A percentile compares a stretch with the other conserved stretches of the same genome.
Evolutionary conservation across 371 early-diverging fungal genomes (phyloP).

Genomic region (Mortierella sp.): DNA sequence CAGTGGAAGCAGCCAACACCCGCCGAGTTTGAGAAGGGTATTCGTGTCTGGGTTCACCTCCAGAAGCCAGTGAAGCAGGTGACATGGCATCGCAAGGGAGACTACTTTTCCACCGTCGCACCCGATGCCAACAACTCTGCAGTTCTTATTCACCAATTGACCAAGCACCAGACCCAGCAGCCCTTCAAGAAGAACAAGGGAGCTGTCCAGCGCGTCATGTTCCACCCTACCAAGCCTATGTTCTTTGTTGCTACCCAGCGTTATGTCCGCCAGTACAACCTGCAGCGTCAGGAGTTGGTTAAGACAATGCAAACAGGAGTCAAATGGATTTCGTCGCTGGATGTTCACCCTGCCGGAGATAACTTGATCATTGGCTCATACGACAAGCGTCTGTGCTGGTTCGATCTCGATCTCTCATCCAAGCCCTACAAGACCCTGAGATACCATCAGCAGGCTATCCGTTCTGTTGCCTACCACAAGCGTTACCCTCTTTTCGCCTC

Average conservation of each 20-base stretch:
- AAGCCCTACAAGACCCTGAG: constrained; percentile 94
- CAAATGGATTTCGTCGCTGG: constrained; percentile 96
- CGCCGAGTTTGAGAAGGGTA: constrained; percentile 66
- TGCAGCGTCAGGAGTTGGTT: constrained; percentile 87
- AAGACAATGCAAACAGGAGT: constrained; percentile 88
- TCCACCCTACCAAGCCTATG: constrained; percentile 95
- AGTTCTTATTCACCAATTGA: constrained; percentile 93
- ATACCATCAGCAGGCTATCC: constrained; percentile 92
- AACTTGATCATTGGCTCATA: constrained; percentile 96
- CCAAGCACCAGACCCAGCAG: constrained; percentile 88
- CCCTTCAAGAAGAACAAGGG: constrained; percentile 93
- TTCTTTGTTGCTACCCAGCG: constrained; percentile 97
- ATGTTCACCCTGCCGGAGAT: constrained; percentile 94
- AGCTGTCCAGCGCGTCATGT: constrained; percentile 88
- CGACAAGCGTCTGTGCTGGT: constrained; percentile 96
- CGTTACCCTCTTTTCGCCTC: constrained; percentile 96
- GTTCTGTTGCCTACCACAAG: constrained; percentile 89
- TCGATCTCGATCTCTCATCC: constrained; percentile 93
- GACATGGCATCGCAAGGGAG: constrained; percentile 97
- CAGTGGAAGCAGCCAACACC: constrained; percentile 76
- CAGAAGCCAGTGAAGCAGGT: constrained; percentile 81
- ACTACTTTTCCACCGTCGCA: constrained; percentile 92
- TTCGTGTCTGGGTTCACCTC: constrained; percentile 66
- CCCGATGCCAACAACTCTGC: constrained; percentile 77
- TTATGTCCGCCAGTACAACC: constrained; percentile 93